Evolutionary conservation across 768 basidiomycete species (phyloP), one percentile per base, ranked within the genome.

Genomic region (Tylopilus balloui): DNA sequence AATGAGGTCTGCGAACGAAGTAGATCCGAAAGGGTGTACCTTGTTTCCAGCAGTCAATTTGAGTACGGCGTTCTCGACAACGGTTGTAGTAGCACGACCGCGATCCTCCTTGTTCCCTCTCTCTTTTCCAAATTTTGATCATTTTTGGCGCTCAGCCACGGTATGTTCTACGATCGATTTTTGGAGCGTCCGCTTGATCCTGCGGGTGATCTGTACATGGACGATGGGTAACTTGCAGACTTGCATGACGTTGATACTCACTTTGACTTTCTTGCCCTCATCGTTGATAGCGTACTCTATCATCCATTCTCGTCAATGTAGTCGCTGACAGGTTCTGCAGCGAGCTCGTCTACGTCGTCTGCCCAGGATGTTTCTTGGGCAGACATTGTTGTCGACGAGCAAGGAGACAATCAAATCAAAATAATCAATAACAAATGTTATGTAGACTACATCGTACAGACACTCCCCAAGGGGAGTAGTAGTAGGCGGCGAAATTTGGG

Each of bases 191-290:
- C 93, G 81, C 69, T 86, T 88, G 64, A 86, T 92, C 58, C 82
- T 83, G 52, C 90, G 81, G 15, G 88, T 96, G 50, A 92, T 83
- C 92, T 94, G 54, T 12, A 32, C 19, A 29, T 15, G 15, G 28
- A 29, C n/a, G 40, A 52, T 56, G 25, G 19, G 42, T 27, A 10
- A 46, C 25, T 11, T 13, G 7, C 21, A 29, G 27, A 25, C 12
- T 36, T 6, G 6, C 14, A 31, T 31, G 23, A 37, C 31, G 42
- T 32, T 54, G 23, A 29, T 42, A 21, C 51, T 50, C 55, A 89
- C 93, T 76, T 98, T 99, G 66, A 98, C 82, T 66, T 88, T 92
- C 72, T 93, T 92, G 7, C 92, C 95, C 24, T 94, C 86, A 28
- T 98, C 95, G 58, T 97, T 93, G 45, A 88, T 67, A 23, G 75